A percentile compares a stretch with the other conserved stretches of the same genome.
These are phyloP conservation scores for Phytopythium sindhum DNA, from an alignment of 352 stramenopile genomes.

Conservation along the genomic window DNA sequence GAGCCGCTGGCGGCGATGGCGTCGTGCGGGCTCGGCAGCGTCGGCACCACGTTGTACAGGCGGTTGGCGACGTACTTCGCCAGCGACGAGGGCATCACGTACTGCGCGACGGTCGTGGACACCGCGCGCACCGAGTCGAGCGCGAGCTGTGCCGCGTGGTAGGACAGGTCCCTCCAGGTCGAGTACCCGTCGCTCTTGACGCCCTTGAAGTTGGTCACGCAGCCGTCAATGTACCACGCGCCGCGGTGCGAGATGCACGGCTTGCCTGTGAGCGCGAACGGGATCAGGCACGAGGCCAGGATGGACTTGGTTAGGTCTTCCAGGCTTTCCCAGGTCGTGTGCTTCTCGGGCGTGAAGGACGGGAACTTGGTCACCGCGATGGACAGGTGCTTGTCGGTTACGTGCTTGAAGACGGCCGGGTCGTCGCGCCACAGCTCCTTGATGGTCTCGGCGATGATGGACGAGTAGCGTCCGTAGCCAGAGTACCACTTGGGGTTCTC, in stretches of 20 bases:
- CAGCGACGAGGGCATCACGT: slow-evolving; percentile 33
- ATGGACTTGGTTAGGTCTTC: slow-evolving; percentile 70
- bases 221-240: slow-evolving; percentile 69
- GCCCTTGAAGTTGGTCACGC: slow-evolving; percentile 71
- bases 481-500: slow-evolving; percentile 54
- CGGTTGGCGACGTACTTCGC: slow-evolving; percentile 44
- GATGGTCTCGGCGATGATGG: slow-evolving; percentile 49
- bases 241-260: slow-evolving; percentile 58
- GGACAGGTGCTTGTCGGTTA: slow-evolving; percentile 33
- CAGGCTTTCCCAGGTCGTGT: slow-evolving; percentile 48
- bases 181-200: slow-evolving; percentile 57
- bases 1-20: slow-evolving; percentile 15
- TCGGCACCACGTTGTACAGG: slow-evolving; percentile 39
- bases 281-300: slow-evolving; percentile 58
- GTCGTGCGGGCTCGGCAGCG: slow-evolving; percentile 43
- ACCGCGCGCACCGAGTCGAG: slow-evolving; percentile 35
- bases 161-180: slow-evolving; percentile 52
- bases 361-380: slow-evolving; percentile 68
- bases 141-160: slow-evolving; percentile 45
- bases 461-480: slow-evolving; percentile 57
- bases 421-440: slow-evolving; percentile 54
- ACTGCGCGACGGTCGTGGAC: slow-evolving; percentile 33
- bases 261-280: slow-evolving; percentile 60
- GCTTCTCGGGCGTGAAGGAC: slow-evolving; percentile 46
- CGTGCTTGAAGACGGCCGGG: slow-evolving; percentile 39